Evolutionary conservation across 768 basidiomycete species (phyloP).

Genomic region (Termitomyces sp.): DNA sequence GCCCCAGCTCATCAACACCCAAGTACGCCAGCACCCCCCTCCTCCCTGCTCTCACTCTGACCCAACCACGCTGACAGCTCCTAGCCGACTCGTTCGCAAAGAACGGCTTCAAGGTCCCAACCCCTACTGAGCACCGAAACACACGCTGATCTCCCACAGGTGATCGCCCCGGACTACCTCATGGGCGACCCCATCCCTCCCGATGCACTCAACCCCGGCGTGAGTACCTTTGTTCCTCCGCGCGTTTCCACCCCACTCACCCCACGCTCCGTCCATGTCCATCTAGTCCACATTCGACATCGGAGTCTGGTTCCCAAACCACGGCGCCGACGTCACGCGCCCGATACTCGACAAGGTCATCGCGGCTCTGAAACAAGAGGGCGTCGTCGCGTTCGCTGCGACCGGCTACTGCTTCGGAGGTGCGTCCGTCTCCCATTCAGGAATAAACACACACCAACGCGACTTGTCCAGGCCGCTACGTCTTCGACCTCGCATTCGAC

Average conservation of each 20-base stretch:
- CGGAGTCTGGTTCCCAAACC: constrained; percentile 37
- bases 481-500: constrained; percentile 60
- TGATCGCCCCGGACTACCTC: constrained; percentile 36
- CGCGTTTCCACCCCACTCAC: background rate
- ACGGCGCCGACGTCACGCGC: constrained; percentile 35
- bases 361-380: constrained; percentile 49
- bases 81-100: constrained; percentile 38
- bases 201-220: constrained; percentile 29
- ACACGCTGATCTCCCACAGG: constrained; percentile 17
- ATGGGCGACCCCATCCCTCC: constrained; percentile 35
- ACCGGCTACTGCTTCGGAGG: constrained; percentile 72
- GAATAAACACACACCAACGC: background rate
- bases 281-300: constrained; percentile 31
- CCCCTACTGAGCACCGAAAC: background rate
- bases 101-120: constrained; percentile 38
- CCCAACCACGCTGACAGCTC: constrained; percentile 20
- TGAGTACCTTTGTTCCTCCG: constrained; percentile 7
- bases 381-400: constrained; percentile 53
- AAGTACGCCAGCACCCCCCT: constrained; percentile 26
- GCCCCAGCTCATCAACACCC: constrained; percentile 37
- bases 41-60: background rate
- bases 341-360: constrained; percentile 54
- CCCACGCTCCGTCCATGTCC: background rate
- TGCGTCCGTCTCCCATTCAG: constrained; percentile 20
- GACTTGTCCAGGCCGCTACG: constrained; percentile 39